Evolutionary conservation across 805 yeast species (phyloP).

Genomic region (Cyberlindnera saturnus): DNA sequence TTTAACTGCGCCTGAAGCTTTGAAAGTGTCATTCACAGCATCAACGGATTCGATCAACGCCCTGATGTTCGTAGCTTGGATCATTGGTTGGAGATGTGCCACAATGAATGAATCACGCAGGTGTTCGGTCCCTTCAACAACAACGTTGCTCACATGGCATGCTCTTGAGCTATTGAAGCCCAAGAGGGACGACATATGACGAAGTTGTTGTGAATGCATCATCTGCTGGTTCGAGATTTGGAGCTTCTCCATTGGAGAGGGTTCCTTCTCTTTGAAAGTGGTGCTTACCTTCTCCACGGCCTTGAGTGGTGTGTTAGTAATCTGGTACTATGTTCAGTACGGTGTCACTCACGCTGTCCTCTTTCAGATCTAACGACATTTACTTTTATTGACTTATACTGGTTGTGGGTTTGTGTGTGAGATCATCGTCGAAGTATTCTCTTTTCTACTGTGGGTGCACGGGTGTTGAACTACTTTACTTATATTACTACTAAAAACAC

Average conservation of each 20-base stretch:
- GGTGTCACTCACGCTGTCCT: no score
- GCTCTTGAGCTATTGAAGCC: conserved; percentile 33
- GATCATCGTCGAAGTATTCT: no score
- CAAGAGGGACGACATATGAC: conserved; percentile 24
- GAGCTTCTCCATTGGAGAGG: conserved; percentile 10
- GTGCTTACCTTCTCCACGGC: conserved; percentile 18
- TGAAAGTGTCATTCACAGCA: conserved; percentile 35
- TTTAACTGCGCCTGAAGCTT: conserved; percentile 37
- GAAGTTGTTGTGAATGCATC: conserved; percentile 23
- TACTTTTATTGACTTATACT: no score
- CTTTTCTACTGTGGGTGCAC: no score
- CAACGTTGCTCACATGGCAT: conserved; percentile 37
- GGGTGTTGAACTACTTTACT: no score
- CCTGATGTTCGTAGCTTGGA: conserved; percentile 35
- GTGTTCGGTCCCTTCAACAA: conserved; percentile 41
- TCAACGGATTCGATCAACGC: conserved; percentile 38
- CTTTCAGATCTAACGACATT: no score
- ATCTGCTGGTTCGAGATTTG: conserved; percentile 25
- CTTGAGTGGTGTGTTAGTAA: conserved; percentile 1
- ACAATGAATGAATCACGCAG: conserved; percentile 41
- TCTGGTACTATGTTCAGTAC: no score
- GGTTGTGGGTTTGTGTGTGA: no score
- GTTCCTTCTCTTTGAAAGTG: conserved; percentile 15
- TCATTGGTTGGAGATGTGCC: conserved; percentile 42
- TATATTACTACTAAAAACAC: no score